Evolutionary conservation across 441 rosid genomes (phyloP).

Genomic region (Manihot esculenta): DNA sequence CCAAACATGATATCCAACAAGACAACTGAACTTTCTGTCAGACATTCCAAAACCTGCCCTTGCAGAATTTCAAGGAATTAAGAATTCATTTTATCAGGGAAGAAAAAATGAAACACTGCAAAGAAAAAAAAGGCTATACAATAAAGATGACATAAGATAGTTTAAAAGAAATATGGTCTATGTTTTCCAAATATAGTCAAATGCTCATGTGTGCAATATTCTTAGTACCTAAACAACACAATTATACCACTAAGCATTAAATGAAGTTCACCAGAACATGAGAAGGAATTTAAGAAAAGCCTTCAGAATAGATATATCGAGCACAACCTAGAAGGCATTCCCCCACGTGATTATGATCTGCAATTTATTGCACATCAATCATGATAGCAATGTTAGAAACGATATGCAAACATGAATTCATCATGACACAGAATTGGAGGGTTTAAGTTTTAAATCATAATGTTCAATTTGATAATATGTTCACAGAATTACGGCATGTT

Average conservation of each 20-base stretch:
- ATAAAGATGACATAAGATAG: not conserved
- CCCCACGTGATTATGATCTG: not conserved
- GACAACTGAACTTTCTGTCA: conserved; percentile 54
- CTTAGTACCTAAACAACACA: not conserved
- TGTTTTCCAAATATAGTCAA: not conserved
- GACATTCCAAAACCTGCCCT: conserved; percentile 40
- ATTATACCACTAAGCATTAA: not conserved
- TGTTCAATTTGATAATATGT: not conserved
- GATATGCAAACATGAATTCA: not conserved
- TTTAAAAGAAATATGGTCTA: not conserved
- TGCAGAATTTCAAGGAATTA: conserved; percentile 9
- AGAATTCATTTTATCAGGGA: conserved; percentile 4
- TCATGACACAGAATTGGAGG: not conserved
- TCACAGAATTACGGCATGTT: not conserved
- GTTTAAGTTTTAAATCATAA: not conserved
- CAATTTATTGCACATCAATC: not conserved
- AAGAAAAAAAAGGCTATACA: not conserved
- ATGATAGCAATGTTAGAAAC: not conserved
- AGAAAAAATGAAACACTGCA: not conserved
- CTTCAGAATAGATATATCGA: not conserved
- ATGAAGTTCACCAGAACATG: not conserved
- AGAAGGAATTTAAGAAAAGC: not conserved
- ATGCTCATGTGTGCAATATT: not conserved
- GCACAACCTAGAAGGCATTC: not conserved
- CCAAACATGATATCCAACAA: conserved; percentile 63